Evolutionary conservation across 1,284 basidiomycete genomes (phyloP), one percentile per base, ranked within the genome.

Genomic region (Microbotryum saponariae): DNA sequence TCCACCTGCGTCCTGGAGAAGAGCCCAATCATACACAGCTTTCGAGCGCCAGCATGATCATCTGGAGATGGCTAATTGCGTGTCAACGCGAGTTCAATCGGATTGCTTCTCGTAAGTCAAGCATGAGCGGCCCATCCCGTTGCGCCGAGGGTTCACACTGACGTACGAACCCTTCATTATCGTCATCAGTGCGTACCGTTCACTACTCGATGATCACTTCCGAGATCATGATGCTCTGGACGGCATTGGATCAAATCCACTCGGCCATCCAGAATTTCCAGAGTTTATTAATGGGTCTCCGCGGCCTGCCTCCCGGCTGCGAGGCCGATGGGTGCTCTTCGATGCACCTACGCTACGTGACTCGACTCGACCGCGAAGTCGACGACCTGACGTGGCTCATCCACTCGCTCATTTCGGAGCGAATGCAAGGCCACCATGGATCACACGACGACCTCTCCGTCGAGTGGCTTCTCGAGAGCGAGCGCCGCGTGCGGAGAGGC

Each of bases 311-410:
- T 12, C 6, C 8, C 2, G 65, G 62, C 0, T 66, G 65, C 53
- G 37, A 27, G 3, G n/a, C 47, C n/a, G 65, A 66, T 51, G 57
- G 57, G 4, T 64, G 62, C 37, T 21, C 56, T 12, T 56, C 63
- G 25, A 49, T 64, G 45, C 64, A 66, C 23, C 57, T 66, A 4
- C 61, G 65, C 10, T 64, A 61, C 54, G 52, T 61, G 23, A 64
- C 65, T 2, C 58, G 64, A 1, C 61, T 66, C 23, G 61, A 63
- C 33, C 57, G 60, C 12, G 61, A 63, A 8, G 48, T 61, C 21
- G 61, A 63, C 46, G 59, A 64, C 54, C 42, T 61, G 45, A 59
- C 63, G 21, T 59, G 54, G 47, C 57, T 64, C 33, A n/a, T 64
- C 3, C 65, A 64, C 29, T 37, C 59, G 25, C 57, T 65, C 48